phyloP scores from a whole-genome alignment of 768 basidiomycete genomes.

The Pleurotus platypus region DNA sequence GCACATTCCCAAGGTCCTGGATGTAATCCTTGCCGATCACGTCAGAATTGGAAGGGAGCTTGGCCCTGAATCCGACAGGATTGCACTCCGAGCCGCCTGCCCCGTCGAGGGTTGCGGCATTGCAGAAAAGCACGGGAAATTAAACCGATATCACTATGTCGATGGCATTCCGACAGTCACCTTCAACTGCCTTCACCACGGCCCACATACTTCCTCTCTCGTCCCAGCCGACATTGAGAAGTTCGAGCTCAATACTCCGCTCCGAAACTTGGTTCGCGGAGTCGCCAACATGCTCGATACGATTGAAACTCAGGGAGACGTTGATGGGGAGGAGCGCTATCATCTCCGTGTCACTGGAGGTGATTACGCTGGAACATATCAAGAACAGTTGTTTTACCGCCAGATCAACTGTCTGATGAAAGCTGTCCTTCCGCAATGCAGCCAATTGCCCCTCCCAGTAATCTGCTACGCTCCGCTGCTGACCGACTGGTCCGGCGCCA shows the following conservation, averaged over 20 bases:
- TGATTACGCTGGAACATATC: slow-evolving; percentile 23
- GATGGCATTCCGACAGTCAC: slow-evolving; percentile 14
- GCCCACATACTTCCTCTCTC: slow-evolving; percentile 15
- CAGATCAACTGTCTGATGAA: slow-evolving; percentile 11
- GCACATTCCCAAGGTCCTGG: slow-evolving; percentile 14
- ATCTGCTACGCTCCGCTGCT: slow-evolving; percentile 22
- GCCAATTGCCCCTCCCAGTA: slow-evolving; percentile 8
- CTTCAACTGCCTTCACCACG: slow-evolving; percentile 25
- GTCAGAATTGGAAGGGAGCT: slow-evolving; percentile 15
- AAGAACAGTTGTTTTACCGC: slow-evolving; percentile 23
- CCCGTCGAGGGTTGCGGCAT: slow-evolving; percentile 21
- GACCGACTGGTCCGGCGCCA: slow-evolving; percentile 25
- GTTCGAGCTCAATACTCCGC: slow-evolving; percentile 26
- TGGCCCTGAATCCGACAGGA: slow-evolving; percentile 11
- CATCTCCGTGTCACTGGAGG: slow-evolving; percentile 23
- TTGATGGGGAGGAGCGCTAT: slow-evolving; percentile 1
- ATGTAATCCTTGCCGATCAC: slow-evolving; percentile 12
- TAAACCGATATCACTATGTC: slow-evolving; percentile 14
- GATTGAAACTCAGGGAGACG: not conserved
- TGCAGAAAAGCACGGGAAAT: slow-evolving; percentile 19
- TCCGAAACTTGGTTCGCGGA: slow-evolving; percentile 22
- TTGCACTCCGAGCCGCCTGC: slow-evolving; percentile 22
- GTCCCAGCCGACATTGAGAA: slow-evolving; percentile 11
- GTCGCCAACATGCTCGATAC: slow-evolving; percentile 13
- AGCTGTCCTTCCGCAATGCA: not conserved